phyloP scores from a whole-genome alignment of 2,329 filamentous ascomycete species.

The Reticulascus tulasneorum region DNA sequence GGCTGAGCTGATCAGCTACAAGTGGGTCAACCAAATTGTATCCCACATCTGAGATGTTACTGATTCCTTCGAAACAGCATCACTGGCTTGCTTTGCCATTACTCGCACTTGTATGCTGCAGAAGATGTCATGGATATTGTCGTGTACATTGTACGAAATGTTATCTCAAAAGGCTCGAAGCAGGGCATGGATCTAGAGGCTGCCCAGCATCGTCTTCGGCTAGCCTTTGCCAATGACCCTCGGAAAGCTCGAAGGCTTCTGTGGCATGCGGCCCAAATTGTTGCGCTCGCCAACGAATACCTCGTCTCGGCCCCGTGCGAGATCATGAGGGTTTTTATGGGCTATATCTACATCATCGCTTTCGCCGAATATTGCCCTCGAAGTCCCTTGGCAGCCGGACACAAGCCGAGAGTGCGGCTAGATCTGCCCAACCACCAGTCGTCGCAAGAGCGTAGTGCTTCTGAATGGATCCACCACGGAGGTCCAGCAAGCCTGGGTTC shows the following conservation, averaged over 20 bases:
- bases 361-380: constrained; percentile 20
- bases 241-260: constrained; percentile 17
- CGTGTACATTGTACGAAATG: constrained; percentile 23
- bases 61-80: constrained; percentile 20
- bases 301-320: constrained; percentile 25
- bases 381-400: neutral
- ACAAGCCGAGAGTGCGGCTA: constrained; percentile 10
- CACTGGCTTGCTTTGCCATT: constrained; percentile 21
- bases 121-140: constrained; percentile 24
- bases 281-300: constrained; percentile 23
- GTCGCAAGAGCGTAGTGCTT: constrained; percentile 5
- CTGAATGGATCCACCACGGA: constrained; percentile 19
- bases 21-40: constrained; percentile 14
- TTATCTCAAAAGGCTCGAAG: constrained; percentile 13
- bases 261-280: constrained; percentile 26
- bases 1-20: constrained; percentile 24
- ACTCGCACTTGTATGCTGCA: constrained; percentile 22
- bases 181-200: constrained; percentile 15
- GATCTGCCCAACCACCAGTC: constrained; percentile 16
- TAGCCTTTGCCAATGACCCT: constrained; percentile 17
- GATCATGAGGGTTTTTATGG: constrained; percentile 27
- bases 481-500: constrained; percentile 21
- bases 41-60: neutral
- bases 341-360: constrained; percentile 24
- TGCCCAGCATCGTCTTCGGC: constrained; percentile 19